phyloP scores from a whole-genome alignment of 2,329 filamentous ascomycete species.

The Bretziella fagacearum region DNA sequence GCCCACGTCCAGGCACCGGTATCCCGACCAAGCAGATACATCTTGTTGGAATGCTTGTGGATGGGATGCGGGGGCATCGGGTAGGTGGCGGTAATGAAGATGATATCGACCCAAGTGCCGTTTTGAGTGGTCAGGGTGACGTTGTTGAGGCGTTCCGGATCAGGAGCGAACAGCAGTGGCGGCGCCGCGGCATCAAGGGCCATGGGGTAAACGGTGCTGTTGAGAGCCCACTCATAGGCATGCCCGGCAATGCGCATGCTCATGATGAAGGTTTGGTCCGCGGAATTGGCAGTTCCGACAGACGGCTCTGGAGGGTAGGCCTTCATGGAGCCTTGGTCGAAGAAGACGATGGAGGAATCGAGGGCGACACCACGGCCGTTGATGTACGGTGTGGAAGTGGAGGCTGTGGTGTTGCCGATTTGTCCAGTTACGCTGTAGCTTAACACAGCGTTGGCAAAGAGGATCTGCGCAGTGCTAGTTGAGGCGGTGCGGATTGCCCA shows the following conservation, averaged over 20 bases:
- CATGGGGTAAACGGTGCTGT: conserved; percentile 27
- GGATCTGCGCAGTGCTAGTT: conserved; percentile 33
- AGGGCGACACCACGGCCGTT: conserved; percentile 20
- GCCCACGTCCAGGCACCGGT: conserved; percentile 33
- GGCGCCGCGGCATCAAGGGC: conserved; percentile 25
- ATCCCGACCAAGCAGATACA: conserved; percentile 38
- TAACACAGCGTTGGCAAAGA: conserved; percentile 35
- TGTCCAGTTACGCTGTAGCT: conserved; percentile 20
- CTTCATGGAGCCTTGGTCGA: conserved; percentile 26
- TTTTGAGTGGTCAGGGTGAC: conserved; percentile 31
- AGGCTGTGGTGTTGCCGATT: conserved; percentile 16
- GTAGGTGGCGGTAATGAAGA: conserved; percentile 28
- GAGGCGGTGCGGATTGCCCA: conserved; percentile 39
- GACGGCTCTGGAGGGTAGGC: conserved; percentile 32
- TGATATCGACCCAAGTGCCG: conserved; percentile 38
- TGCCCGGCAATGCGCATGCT: conserved; percentile 25
- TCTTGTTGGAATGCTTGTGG: conserved; percentile 48
- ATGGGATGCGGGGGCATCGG: conserved; percentile 39
- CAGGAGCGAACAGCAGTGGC: conserved; percentile 27
- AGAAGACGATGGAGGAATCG: conserved; percentile 23
- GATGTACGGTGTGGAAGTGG: conserved; percentile 27
- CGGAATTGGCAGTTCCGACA: conserved; percentile 19
- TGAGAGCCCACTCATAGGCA: conserved; percentile 37
- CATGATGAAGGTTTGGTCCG: conserved; percentile 30
- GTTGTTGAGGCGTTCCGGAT: conserved; percentile 23